phyloP scores from a whole-genome alignment of 257 asterid species.

The Gentiana macrophylla region DNA sequence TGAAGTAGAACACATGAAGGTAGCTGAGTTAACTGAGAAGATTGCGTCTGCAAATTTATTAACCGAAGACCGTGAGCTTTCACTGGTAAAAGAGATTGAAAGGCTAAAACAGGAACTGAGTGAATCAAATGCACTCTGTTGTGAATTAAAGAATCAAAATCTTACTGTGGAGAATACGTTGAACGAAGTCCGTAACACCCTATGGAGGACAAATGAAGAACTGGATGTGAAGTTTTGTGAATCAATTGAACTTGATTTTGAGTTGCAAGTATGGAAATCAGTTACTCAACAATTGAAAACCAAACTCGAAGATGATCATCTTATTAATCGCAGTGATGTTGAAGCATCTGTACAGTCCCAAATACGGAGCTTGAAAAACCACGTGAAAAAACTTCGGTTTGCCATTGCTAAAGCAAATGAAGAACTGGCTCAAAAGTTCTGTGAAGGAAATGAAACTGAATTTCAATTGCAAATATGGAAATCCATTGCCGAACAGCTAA shows the following conservation, averaged over 20 bases:
- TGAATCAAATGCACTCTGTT: constrained; percentile 31
- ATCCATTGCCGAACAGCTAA: constrained; percentile 58
- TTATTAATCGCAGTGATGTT: constrained; percentile 24
- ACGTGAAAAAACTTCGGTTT: constrained; percentile 36
- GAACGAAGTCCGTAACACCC: constrained; percentile 34
- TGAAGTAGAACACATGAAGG: constrained; percentile 49
- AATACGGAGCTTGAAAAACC: constrained; percentile 34
- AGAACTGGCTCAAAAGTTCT: constrained; percentile 50
- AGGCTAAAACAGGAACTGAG: constrained; percentile 29
- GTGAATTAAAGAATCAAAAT: constrained; percentile 35
- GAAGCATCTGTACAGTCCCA: constrained; percentile 71
- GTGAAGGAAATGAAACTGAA: constrained; percentile 58
- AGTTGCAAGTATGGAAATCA: constrained; percentile 67
- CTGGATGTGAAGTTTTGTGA: constrained; percentile 49
- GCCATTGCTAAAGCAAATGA: constrained; percentile 56
- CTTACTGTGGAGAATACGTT: constrained; percentile 35
- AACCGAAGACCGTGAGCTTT: constrained; percentile 34
- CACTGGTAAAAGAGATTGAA: constrained; percentile 41
- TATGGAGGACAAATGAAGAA: constrained; percentile 51
- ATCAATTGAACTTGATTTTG: constrained; percentile 56
- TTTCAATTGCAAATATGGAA: constrained; percentile 73
- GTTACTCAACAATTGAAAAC: constrained; percentile 47
- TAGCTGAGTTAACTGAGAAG: constrained; percentile 29
- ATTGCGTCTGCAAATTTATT: constrained; percentile 19
- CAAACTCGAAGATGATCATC: constrained; percentile 36